These are phyloP conservation scores for Phytopythium boreale DNA, from an alignment of 352 stramenopile genomes.

Conservation along the genomic window DNA sequence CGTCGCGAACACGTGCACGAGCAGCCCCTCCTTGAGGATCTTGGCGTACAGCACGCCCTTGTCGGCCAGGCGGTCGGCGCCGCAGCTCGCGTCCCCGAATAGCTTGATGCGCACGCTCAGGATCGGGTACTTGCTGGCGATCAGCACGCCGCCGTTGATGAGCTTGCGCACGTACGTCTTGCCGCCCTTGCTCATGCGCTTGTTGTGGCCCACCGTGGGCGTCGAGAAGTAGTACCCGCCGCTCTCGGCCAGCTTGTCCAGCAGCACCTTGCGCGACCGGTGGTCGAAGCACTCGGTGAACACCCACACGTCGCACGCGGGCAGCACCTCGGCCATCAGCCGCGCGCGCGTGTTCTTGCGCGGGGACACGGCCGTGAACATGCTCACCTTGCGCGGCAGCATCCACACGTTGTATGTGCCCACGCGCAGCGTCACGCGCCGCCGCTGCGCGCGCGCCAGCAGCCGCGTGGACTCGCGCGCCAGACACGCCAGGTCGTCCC, in stretches of 20 bases:
- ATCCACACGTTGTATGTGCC: constrained; percentile 86
- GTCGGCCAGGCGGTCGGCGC: constrained; percentile 65
- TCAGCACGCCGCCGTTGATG: constrained; percentile 66
- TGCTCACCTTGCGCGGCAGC: constrained; percentile 74
- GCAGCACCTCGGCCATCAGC: constrained; percentile 64
- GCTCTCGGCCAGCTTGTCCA: constrained; percentile 54
- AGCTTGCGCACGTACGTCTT: constrained; percentile 62
- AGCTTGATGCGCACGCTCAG: constrained; percentile 67
- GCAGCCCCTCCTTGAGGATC: constrained; percentile 68
- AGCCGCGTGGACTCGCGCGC: constrained; percentile 67
- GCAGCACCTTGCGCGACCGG: constrained; percentile 54
- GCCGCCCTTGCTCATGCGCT: constrained; percentile 28
- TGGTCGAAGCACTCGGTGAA: constrained; percentile 84
- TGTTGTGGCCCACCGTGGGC: constrained; percentile 73
- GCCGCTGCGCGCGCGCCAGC: constrained; percentile 56
- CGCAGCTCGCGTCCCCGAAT: constrained; percentile 58
- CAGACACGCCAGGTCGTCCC: constrained; percentile 58
- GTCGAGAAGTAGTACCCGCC: constrained; percentile 71
- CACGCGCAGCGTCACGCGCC: constrained; percentile 49
- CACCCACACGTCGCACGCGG: constrained; percentile 66
- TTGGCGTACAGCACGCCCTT: constrained; percentile 82
- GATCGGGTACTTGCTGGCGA: constrained; percentile 76
- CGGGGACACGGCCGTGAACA: constrained; percentile 62
- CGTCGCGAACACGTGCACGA: constrained; percentile 74
- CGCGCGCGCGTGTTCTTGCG: constrained; percentile 78